Evolutionary conservation across 768 basidiomycete species (phyloP), one percentile per base, ranked within the genome.

Genomic region (Trametes elegans): DNA sequence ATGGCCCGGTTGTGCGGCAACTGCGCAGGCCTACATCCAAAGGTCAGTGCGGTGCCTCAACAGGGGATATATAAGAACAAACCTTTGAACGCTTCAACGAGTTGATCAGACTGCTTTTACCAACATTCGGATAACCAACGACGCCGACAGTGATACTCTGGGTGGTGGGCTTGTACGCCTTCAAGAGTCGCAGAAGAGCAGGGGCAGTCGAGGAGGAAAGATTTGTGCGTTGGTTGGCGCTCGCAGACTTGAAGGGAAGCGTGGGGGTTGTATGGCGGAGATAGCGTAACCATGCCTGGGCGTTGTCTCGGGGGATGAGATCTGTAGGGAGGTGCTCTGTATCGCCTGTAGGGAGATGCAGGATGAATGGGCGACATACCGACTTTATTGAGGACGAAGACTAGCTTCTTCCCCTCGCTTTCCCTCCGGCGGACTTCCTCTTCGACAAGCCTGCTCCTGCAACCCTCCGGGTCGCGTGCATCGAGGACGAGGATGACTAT

Each of bases 91-190:
- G 74, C 71, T 93, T 94, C 47, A 99, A 73, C 39, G 91, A 88
- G 69, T 98, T 98, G 70, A 99, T 94, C 54, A 98, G 67, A 64
- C 86, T 90, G 53, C 92, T 95, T 74, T 98, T 98, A 13, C 96
- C 96, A 41, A 98, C 96, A 70, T 98, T 98, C 1, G 96, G 96
- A 71, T 93, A 96, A 1, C 96, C 96, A 4, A 98, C 90, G 16
- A 98, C 90, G 14, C 93, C 93, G 45, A 96, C 81, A 0, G 91
- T 93, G 46, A 92, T 76, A 59, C 83, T 88, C 28, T 85, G 82
- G 0, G 83, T 75, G 28, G 76, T 83, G 1, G 85, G 87, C 59
- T 85, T 88, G 68, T 88, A 90, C 0, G 87, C 87, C 65, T 96
- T 97, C 36, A 96, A 75, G 2, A 97, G 76, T 48, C 87, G 87